Percentiles rank a stretch among this genome's conserved stretches.
Evolutionary conservation across 768 basidiomycete genomes (phyloP).

Genomic region (Mycena capillaripes): DNA sequence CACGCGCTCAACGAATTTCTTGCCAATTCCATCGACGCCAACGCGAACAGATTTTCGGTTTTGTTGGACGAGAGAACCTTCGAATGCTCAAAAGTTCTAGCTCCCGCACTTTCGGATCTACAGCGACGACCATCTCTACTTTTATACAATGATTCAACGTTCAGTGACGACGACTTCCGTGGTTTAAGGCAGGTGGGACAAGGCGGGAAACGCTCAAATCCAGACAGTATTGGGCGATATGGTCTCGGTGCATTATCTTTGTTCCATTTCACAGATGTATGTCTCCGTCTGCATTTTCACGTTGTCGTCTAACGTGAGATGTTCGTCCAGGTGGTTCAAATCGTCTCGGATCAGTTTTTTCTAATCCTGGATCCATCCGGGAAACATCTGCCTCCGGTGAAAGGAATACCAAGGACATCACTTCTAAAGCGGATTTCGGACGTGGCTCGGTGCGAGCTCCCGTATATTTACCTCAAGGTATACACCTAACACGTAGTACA

Average conservation of each 20-base stretch:
- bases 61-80: constrained; percentile 35
- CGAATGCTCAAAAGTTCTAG: constrained; percentile 28
- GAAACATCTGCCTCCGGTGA: constrained; percentile 36
- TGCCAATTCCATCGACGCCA: constrained; percentile 48
- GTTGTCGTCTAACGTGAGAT: not conserved
- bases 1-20: constrained; percentile 46
- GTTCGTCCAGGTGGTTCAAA: constrained; percentile 39
- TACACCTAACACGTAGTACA: not conserved
- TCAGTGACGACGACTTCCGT: constrained; percentile 42
- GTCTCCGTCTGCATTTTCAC: not conserved
- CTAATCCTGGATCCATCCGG: constrained; percentile 46
- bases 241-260: constrained; percentile 46
- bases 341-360: constrained; percentile 39
- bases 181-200: constrained; percentile 44
- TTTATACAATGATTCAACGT: constrained; percentile 44
- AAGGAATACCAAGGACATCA: constrained; percentile 28
- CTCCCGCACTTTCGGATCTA: constrained; percentile 20
- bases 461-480: not conserved
- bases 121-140: constrained; percentile 40
- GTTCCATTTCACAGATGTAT: constrained; percentile 48
- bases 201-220: constrained; percentile 42
- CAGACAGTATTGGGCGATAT: constrained; percentile 46
- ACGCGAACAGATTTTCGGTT: constrained; percentile 38
- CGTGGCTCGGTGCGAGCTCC: constrained; percentile 9
- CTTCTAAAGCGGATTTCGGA: constrained; percentile 14